Conservation (phyloP, 306 rosid species). For the Cicer judaicum region DNA sequence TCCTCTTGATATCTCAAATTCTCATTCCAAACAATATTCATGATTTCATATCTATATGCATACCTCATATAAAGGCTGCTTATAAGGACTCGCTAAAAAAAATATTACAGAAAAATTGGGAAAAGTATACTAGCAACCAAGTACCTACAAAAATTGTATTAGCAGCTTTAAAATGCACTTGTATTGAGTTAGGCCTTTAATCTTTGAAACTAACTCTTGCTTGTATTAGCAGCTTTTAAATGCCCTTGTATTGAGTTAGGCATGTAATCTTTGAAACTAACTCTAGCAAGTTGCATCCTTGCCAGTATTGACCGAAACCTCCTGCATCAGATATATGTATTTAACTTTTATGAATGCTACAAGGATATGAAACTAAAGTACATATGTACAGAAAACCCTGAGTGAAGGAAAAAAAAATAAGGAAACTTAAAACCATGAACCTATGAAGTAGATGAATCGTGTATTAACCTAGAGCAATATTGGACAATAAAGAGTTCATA, state of each 20-base stretch:
- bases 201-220: background rate
- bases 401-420: background rate
- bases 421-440: background rate
- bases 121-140: slow-evolving; percentile 5
- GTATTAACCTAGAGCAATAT: background rate
- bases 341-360: slow-evolving; percentile 5
- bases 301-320: slow-evolving; percentile 18
- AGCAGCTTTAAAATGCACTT: slow-evolving; percentile 5
- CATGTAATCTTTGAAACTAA: background rate
- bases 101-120: slow-evolving; percentile 6
- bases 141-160: slow-evolving; percentile 15
- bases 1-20: background rate
- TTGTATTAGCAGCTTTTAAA: slow-evolving; percentile 10
- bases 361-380: background rate
- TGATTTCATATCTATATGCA: background rate
- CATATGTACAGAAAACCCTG: background rate
- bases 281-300: background rate
- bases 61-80: background rate
- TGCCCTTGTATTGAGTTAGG: background rate
- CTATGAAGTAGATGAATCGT: background rate
- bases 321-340: slow-evolving; percentile 21
- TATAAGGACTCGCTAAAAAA: background rate
- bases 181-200: background rate
- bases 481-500: background rate
- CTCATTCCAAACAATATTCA: background rate